Base-by-base conservation (phyloP, 164 flowering plant genomes). In the Liriodendron chinense region DNA sequence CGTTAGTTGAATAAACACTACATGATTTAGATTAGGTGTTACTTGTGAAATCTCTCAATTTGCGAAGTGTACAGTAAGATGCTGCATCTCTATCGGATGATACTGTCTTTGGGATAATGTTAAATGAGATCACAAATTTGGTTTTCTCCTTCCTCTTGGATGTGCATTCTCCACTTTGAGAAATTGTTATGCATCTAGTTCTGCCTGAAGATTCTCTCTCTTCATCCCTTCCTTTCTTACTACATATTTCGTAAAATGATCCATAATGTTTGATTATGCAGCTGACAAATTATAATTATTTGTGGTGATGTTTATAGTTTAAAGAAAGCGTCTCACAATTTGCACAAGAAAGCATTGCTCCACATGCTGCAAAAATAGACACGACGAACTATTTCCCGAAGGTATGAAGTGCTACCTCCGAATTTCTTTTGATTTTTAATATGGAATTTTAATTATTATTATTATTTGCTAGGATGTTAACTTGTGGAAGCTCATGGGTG, bases 401-500 rank as follows among this genome's bases (percentile, higher is more conserved):
- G 96, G 99, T 64, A 48, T 14, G 9, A 49, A 16, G 20, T 69
- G 5, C 9, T 69, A 69, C 8, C 71, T 22, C 28, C 26, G 47
- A 4, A 18, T 14, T 1, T n/a, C 18, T 18, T 63, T 61, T 62
- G 24, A 9, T 61, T 9, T 23, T 25, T 57, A 16, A 8, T 16
- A 16, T 53, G 13, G 59, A 16, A 53, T 53, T 53, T 12, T 53
- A 16, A 16, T 12, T 8, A 53, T 53, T 8, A 10, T n/a, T 23
- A 28, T 24, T 66, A 23, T 59, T 70, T 71, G 70, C 34, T 79
- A 96, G 98, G 97, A 91, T 25, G 93, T 90, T 69, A 94, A 96
- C 81, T 85, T 96, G 61, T 94, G 99, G 99, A 94, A 91, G 82
- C 90, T 94, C 62, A 94, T 96, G 98, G 99, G 99, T 20, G 97